Evolutionary conservation across 1,284 basidiomycete species (phyloP).

Genomic region (Sanguinoderma infundibulare): DNA sequence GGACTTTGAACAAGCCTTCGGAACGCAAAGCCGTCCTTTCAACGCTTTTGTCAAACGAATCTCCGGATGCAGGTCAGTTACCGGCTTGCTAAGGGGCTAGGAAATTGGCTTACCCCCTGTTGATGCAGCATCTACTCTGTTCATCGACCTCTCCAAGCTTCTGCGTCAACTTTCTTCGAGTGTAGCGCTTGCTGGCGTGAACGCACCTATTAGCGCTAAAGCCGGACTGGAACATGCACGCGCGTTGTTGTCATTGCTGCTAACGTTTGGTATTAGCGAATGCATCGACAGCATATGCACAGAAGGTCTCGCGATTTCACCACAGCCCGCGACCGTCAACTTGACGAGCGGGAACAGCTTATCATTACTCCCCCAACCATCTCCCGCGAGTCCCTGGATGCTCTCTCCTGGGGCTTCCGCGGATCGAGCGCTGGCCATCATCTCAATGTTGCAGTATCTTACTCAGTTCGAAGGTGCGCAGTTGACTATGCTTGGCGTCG

Average conservation of each 20-base stretch:
- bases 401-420: conserved; percentile 76
- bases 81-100: not conserved
- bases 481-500: not conserved
- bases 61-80: conserved; percentile 13
- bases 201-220: conserved; percentile 1
- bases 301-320: conserved; percentile 46
- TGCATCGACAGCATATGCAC: conserved; percentile 72
- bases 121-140: conserved; percentile 33
- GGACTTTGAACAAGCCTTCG: not conserved
- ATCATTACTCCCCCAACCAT: conserved; percentile 46
- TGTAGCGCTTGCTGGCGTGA: conserved; percentile 6
- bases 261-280: conserved; percentile 49
- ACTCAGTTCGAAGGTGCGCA: conserved; percentile 69
- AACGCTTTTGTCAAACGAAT: not conserved
- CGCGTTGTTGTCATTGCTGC: conserved; percentile 41
- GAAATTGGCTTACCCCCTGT: not conserved
- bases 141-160: conserved; percentile 36
- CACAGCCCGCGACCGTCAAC: conserved; percentile 44
- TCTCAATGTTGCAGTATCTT: conserved; percentile 71
- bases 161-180: conserved; percentile 24
- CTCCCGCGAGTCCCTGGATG: conserved; percentile 59
- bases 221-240: conserved; percentile 28
- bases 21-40: conserved; percentile 4
- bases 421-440: conserved; percentile 66
- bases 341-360: conserved; percentile 45